Conservation (phyloP, 805 yeast species). For the Candida coquimbonensis region DNA sequence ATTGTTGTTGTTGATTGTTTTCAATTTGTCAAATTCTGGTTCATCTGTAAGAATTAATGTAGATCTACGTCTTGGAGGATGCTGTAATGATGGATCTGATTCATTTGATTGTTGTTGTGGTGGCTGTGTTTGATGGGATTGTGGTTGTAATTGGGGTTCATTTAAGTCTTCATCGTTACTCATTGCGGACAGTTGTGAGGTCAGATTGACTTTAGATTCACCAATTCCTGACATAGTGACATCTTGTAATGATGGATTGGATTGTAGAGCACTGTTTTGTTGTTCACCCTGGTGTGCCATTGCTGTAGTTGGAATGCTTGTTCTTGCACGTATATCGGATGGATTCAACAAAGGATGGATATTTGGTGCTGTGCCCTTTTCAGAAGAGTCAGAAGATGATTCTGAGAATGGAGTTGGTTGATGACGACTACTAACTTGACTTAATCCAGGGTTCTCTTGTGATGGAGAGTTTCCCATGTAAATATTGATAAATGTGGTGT, state of each 20-base stretch:
- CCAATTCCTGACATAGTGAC: conserved; percentile 23
- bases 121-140: too few relatives aligned
- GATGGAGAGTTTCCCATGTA: conserved; percentile 15
- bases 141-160: too few relatives aligned
- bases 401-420: background rate
- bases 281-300: conserved; percentile 14
- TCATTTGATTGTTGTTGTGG: background rate
- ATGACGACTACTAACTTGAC: background rate
- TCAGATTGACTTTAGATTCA: conserved; percentile 16
- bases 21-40: conserved; percentile 45
- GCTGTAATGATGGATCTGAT: background rate
- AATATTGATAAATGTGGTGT: background rate
- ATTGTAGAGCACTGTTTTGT: background rate
- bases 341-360: conserved; percentile 18
- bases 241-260: conserved; percentile 18
- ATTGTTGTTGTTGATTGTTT: conserved; percentile 26
- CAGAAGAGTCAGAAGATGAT: background rate
- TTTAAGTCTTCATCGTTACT: conserved; percentile 10
- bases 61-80: conserved; percentile 49
- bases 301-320: conserved; percentile 15
- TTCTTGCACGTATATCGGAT: conserved; percentile 8
- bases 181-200: conserved; percentile 21
- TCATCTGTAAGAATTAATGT: conserved; percentile 69
- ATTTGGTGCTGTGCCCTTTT: background rate
- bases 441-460: conserved; percentile 10